phyloP scores from a whole-genome alignment of 345 rosid species.

The Trapa incisa region DNA sequence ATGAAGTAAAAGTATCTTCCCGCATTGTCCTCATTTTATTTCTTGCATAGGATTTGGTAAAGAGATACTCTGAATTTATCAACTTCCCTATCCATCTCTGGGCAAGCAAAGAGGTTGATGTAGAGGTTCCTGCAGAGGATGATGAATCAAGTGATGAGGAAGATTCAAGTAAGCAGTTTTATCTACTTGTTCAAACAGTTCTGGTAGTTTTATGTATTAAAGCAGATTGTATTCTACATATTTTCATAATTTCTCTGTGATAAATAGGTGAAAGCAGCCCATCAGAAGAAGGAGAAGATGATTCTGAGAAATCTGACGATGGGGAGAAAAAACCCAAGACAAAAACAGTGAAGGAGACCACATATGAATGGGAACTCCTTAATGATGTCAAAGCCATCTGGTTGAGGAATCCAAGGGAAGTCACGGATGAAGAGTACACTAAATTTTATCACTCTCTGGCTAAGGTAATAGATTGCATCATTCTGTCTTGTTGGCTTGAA shows the following conservation, averaged over 20 bases:
- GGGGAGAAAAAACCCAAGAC: slow-evolving; percentile 78
- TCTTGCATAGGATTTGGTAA: slow-evolving; percentile 69
- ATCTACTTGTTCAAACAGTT: not conserved
- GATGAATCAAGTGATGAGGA: slow-evolving; percentile 77
- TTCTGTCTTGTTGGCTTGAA: not conserved
- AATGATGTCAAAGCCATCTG: slow-evolving; percentile 98
- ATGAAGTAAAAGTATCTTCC: not conserved
- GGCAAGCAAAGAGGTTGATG: slow-evolving; percentile 93
- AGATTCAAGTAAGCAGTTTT: slow-evolving; percentile 39
- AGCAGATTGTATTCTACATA: not conserved
- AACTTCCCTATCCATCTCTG: slow-evolving; percentile 86
- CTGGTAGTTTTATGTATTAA: slow-evolving; percentile 2
- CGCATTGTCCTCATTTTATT: not conserved
- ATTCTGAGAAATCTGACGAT: slow-evolving; percentile 40
- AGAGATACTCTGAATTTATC: slow-evolving; percentile 93
- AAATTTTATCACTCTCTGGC: slow-evolving; percentile 79
- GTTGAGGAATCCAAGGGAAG: slow-evolving; percentile 91
- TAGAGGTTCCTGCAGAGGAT: slow-evolving; percentile 79
- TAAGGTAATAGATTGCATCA: slow-evolving; percentile 35
- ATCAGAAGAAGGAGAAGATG: slow-evolving; percentile 54
- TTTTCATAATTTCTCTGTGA: not conserved
- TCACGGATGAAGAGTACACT: slow-evolving; percentile 82
- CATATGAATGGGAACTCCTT: slow-evolving; percentile 79
- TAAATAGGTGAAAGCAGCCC: slow-evolving; percentile 41
- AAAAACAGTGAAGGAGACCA: slow-evolving; percentile 72